Evolutionary conservation across 2,329 filamentous ascomycete genomes (phyloP), one percentile per base, ranked within the genome.

Genomic region (Aphanocladium album): DNA sequence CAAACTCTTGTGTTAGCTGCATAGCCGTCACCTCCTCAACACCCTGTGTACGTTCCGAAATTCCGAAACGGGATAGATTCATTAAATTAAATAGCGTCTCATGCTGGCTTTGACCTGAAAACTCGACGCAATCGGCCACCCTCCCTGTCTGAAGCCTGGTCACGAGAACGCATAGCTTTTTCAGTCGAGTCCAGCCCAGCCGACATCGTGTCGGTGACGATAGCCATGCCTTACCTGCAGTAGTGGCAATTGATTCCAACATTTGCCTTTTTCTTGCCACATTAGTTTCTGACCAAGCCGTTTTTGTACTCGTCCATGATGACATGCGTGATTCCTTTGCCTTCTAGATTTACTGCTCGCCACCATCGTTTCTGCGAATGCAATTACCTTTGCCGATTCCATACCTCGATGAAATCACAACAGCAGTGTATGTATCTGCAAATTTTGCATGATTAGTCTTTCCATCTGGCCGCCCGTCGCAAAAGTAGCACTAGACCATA

Each of bases 111-210:
- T 5, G 25, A n/a, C 27, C 53, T 35, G 41, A n/a, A 25, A 35
- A 12, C 23, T 47, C 9, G 46, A 49, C 23, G 46, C 25, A 49
- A 49, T 49, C 46, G 46, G 46, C 23, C 23, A 49, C 46, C 9
- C 21, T 5, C 23, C 19, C 7, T 43, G n/a, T 7, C 39, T 46
- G 43, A n/a, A 46, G 33, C 30, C 16, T 37, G 54, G 54, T 57
- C 54, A 57, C 54, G 54, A 57, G 54, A 57, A 57, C 54, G 27
- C 25, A 27, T 57, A 19, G 54, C 27, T 35, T 50, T 53, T 53
- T 41, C 39, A 37, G 23, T 39, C 43, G n/a, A 45, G 41, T 12
- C 54, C 37, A n/a, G n/a, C n/a, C n/a, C n/a, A n/a, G n/a, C n/a
- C n/a, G n/a, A n/a, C n/a, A n/a, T n/a, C n/a, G n/a, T n/a, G n/a